Base-by-base conservation (phyloP, 1,139 yeast species). In the Geotrichum klebahnii region DNA sequence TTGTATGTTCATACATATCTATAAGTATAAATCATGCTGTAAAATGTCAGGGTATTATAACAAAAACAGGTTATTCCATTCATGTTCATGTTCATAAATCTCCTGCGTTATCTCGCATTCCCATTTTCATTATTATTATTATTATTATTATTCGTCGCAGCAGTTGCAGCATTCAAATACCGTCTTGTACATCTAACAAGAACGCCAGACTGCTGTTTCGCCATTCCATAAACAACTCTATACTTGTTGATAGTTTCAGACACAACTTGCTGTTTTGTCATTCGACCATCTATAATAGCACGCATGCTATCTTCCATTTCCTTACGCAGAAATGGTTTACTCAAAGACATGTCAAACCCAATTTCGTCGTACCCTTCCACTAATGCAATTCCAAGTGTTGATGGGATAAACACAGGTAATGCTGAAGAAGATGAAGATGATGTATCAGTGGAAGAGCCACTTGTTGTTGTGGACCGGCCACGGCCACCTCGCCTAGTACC, bases 341-440 rank as follows among this genome's bases (percentile, higher is more conserved):
- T 83, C 53, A 94, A 72, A 1, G 96, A 86, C 47, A 80, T 73
- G 51, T 74, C 78, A 48, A 87, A 76, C 8, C 85, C 89, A 56
- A 94, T 79, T 39, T 77, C 76, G 53, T 87, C 89, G 65, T 92
- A 89, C 0, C 96, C 97, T 61, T 84, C 94, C 23, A 89, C 92
- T 9, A 94, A 70, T 0, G 95, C 92, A 70, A 84, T 80, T 0
- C 98, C 99, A 6, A 94, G 70, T 9, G 79, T 79, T 0, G 96
- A 83, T 0, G 99, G 98, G 1, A 84, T 70, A 20, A 92, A 66
- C 23, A 60, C 60, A 36, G 46, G 54, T 19, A 31, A 42, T 22
- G 45, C 33, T 22, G 36, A 37, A 16, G 55, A 36, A 20, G 43
- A 3, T 44, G 26, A 47, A 43, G 55, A 29, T 17, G 43, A 3